Conservation (phyloP, 2,329 filamentous ascomycete genomes). For the Penicillium sp. region DNA sequence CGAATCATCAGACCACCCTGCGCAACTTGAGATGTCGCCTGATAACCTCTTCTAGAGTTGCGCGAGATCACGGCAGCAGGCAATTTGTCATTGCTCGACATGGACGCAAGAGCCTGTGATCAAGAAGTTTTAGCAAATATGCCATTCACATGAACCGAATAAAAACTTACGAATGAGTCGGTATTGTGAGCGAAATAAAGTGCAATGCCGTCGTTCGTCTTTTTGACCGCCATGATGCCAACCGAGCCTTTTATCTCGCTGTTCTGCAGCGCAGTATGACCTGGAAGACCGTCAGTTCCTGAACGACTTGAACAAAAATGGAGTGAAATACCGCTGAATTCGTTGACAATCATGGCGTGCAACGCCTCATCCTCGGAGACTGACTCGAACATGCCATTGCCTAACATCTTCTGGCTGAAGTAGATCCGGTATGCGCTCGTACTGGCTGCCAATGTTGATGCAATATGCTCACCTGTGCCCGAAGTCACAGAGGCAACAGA, state of each 20-base stretch:
- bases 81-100: slow-evolving; percentile 75
- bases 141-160: not conserved
- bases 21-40: slow-evolving; percentile 47
- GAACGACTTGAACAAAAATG: not conserved
- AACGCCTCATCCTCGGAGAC: slow-evolving; percentile 80
- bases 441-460: slow-evolving; percentile 87
- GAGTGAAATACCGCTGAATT: slow-evolving; percentile 74
- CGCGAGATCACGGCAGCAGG: slow-evolving; percentile 90
- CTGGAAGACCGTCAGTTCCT: slow-evolving; percentile 35
- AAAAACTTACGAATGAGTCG: slow-evolving; percentile 66
- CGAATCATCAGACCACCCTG: slow-evolving; percentile 47
- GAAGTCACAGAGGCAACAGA: slow-evolving; percentile 86
- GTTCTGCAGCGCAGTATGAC: slow-evolving; percentile 78
- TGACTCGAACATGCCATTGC: slow-evolving; percentile 64
- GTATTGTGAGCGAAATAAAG: slow-evolving; percentile 97
- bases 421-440: slow-evolving; percentile 86
- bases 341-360: slow-evolving; percentile 76
- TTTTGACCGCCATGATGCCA: slow-evolving; percentile 88
- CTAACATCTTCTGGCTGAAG: slow-evolving; percentile 64
- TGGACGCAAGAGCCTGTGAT: slow-evolving; percentile 74
- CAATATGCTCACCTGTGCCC: slow-evolving; percentile 97
- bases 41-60: slow-evolving; percentile 45
- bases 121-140: not conserved
- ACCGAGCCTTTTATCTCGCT: slow-evolving; percentile 86
- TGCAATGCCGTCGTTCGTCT: slow-evolving; percentile 73